Base-by-base conservation (phyloP, 2,329 filamentous ascomycete species). In the Trichoderma harzianum region DNA sequence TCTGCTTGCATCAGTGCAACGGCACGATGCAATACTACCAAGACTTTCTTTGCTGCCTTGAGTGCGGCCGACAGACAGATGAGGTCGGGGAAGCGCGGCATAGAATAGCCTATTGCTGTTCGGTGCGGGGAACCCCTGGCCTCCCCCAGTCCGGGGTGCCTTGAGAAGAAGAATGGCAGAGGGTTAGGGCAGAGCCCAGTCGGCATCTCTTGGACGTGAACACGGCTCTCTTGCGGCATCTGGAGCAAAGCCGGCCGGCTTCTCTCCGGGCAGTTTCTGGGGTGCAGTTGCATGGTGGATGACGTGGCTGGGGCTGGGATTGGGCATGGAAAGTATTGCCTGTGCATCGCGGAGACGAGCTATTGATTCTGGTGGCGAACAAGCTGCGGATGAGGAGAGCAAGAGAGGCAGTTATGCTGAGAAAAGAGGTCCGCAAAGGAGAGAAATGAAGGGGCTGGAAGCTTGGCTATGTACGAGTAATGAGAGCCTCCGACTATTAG, bases 181-280 rank as follows among this genome's bases (percentile, higher is more conserved):
- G 62, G 62, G 64, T 24, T 39, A 39, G 51, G 51, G 64, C 30
- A 55, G 14, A 24, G 30, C 36, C 12, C 21, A 63, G 60, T 18
- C 60, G 60, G 60, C 34, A 63, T 24, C 47, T 57, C 32, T 36
- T 39, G 16, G 10, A 51, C 11, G 24, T 57, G n/a, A n/a, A 21
- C 11, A 26, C 65, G 34, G 32, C 34, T 34, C 18, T 68, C 65
- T 68, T 32, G 65, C 53, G 65, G 65, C 64, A 68, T 57, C 53
- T 68, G 36, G 53, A 47, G n/a, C 53, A 43, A 43, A 34, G 36
- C 28, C 28, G 26, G 43, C 51, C 69, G 69, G 69, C 69, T 67
- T 71, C 69, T 71, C 69, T 71, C 69, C 69, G 69, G 69, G 5
- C 32, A 71, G 51, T 71, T 71, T 71, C 63, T 71, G 61, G 63